These are phyloP conservation scores for Cyberlindnera bimundalis DNA, from an alignment of 805 yeast genomes.

Conservation along the genomic window DNA sequence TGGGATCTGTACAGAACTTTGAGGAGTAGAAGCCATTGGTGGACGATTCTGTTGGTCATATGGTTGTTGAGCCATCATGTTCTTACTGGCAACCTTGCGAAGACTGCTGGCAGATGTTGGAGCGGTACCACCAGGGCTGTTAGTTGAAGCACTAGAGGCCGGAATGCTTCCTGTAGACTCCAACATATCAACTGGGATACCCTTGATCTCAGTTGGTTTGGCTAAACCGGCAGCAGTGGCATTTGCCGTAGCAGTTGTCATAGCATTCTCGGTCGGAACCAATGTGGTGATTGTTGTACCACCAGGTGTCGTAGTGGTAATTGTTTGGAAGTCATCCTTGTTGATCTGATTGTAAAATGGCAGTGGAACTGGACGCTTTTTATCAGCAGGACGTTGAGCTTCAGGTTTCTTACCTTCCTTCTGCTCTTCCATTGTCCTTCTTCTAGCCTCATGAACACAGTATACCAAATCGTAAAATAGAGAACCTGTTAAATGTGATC, in stretches of 20 bases:
- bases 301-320: conserved; percentile 83
- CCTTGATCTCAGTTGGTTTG: conserved; percentile 58
- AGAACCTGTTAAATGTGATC: conserved; percentile 90
- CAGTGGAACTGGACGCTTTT: conserved; percentile 47
- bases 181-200: conserved; percentile 66
- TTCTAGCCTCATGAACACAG: conserved; percentile 91
- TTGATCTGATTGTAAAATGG: conserved; percentile 91
- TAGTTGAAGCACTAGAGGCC: background rate
- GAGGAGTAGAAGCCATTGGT: conserved; percentile 1
- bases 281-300: conserved; percentile 89
- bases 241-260: conserved; percentile 54
- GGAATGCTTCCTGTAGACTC: conserved; percentile 74
- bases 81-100: conserved; percentile 22
- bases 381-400: conserved; percentile 18
- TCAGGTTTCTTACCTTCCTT: conserved; percentile 29
- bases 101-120: conserved; percentile 5
- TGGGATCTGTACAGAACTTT: conserved; percentile 1
- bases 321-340: conserved; percentile 81
- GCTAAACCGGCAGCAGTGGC: conserved; percentile 55
- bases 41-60: background rate
- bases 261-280: conserved; percentile 81
- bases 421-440: conserved; percentile 52
- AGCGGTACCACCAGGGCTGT: background rate
- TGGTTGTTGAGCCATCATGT: conserved; percentile 12
- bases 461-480: conserved; percentile 88